Evolutionary conservation across 306 rosid genomes (phyloP).

Genomic region (Luffa aegyptiaca): DNA sequence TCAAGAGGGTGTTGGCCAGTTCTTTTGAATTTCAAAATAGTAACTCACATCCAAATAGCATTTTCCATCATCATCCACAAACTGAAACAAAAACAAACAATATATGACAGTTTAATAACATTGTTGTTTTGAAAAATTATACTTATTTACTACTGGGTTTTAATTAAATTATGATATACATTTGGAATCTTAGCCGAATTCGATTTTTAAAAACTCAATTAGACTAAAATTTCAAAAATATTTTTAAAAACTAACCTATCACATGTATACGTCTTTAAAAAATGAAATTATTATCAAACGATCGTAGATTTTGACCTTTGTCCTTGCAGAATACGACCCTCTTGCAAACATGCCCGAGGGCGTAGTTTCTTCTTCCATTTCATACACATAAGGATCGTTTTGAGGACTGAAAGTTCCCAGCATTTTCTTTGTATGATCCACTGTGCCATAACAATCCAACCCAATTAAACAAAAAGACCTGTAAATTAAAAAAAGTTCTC

Average conservation of each 20-base stretch:
- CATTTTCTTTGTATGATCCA: constrained; percentile 67
- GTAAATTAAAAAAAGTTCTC: neutral
- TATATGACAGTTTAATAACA: too few relatives aligned
- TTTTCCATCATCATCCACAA: constrained; percentile 84
- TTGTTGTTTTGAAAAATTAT: neutral
- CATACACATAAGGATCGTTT: constrained; percentile 53
- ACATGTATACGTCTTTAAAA: too few relatives aligned
- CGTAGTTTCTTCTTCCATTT: constrained; percentile 67
- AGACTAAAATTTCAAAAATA: too few relatives aligned
- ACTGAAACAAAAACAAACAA: constrained; percentile 24
- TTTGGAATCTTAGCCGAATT: neutral
- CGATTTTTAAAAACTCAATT: too few relatives aligned
- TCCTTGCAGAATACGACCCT: constrained; percentile 69
- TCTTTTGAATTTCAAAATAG: constrained; percentile 78
- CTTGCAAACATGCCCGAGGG: constrained; percentile 79
- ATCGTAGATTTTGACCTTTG: constrained; percentile 37
- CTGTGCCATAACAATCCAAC: constrained; percentile 27
- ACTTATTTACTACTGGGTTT: too few relatives aligned
- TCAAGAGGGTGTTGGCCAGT: constrained; percentile 49
- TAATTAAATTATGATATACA: too few relatives aligned
- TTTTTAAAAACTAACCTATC: neutral
- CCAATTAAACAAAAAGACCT: neutral
- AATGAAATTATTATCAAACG: neutral
- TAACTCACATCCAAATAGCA: constrained; percentile 70
- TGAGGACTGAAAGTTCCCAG: constrained; percentile 83